Conservation (phyloP, 2,329 filamentous ascomycete species). For the Piedraia hortae region DNA sequence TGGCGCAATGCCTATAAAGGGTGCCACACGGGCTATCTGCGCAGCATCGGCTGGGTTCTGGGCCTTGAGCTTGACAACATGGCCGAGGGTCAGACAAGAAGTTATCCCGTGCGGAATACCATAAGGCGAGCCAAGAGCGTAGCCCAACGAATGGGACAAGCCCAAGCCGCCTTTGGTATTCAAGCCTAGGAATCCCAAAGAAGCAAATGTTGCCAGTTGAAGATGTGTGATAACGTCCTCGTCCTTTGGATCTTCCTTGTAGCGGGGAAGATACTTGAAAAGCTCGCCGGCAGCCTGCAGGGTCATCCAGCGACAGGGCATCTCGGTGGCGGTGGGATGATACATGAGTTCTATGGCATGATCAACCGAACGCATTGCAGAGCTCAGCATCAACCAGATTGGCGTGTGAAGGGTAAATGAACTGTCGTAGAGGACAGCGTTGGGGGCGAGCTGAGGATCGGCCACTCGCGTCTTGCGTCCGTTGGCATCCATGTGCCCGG, state of each 20-base stretch:
- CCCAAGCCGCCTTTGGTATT: constrained; percentile 25
- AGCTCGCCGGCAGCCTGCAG: constrained; percentile 20
- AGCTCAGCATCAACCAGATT: constrained; percentile 21
- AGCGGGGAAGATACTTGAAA: constrained; percentile 21
- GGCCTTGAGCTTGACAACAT: constrained; percentile 27
- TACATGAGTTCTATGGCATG: constrained; percentile 28
- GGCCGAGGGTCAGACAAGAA: constrained; percentile 25
- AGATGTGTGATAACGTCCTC: constrained; percentile 23
- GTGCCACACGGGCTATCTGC: constrained; percentile 19
- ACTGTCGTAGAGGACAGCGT: constrained; percentile 26
- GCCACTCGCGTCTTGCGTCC: constrained; percentile 24
- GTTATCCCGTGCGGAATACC: constrained; percentile 29
- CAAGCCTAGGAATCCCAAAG: constrained; percentile 22
- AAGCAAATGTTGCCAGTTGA: constrained; percentile 25
- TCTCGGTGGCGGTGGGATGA: constrained; percentile 23
- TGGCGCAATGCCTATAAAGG: constrained; percentile 16
- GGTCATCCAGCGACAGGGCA: constrained; percentile 21
- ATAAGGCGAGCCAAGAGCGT: constrained; percentile 27
- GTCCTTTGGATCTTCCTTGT: constrained; percentile 19
- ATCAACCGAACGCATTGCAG: constrained; percentile 26
- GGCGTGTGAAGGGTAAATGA: constrained; percentile 25
- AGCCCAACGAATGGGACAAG: constrained; percentile 16
- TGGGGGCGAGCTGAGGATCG: constrained; percentile 17
- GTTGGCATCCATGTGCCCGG: constrained; percentile 23
- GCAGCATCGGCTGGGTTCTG: constrained; percentile 17